Evolutionary conservation across 2,329 filamentous ascomycete genomes (phyloP).

Genomic region (Exophiala alcalophila): DNA sequence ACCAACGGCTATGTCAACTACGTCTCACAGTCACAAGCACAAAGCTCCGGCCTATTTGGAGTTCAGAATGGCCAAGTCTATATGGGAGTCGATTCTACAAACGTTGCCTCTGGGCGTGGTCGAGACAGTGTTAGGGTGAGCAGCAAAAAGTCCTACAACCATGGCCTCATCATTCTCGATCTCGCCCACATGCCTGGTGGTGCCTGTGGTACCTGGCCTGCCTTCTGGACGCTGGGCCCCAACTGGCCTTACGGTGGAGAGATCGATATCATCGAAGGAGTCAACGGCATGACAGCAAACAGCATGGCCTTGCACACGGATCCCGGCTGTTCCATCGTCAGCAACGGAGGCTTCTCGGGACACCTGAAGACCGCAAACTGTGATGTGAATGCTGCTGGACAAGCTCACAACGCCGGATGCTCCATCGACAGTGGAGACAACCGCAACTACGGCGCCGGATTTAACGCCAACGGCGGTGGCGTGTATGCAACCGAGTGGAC

Average conservation of each 20-base stretch:
- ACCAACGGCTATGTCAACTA: constrained; percentile 76
- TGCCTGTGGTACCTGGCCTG: constrained; percentile 71
- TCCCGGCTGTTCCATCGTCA: constrained; percentile 56
- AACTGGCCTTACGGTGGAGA: constrained; percentile 64
- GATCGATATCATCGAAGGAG: constrained; percentile 71
- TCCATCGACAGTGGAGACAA: constrained; percentile 52
- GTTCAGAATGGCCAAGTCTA: constrained; percentile 58
- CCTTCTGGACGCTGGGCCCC: constrained; percentile 55
- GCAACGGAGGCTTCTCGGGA: constrained; percentile 46
- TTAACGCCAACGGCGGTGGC: constrained; percentile 68
- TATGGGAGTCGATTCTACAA: constrained; percentile 66
- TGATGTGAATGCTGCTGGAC: constrained; percentile 47
- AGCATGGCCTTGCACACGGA: constrained; percentile 67
- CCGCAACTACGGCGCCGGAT: constrained; percentile 62
- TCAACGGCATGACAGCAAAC: constrained; percentile 61
- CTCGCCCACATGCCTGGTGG: constrained; percentile 72
- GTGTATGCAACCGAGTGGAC: constrained; percentile 79
- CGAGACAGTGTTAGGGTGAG: constrained; percentile 69
- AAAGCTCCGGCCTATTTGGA: constrained; percentile 56
- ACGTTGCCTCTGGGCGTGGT: constrained; percentile 55
- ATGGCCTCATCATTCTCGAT: constrained; percentile 69
- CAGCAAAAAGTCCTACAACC: constrained; percentile 61
- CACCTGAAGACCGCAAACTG: constrained; percentile 56
- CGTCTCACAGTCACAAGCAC: constrained; percentile 56
- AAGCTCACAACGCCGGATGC: constrained; percentile 57